These are phyloP conservation scores for Gleditsia sinensis DNA, from an alignment of 306 rosid species.

Conservation along the genomic window DNA sequence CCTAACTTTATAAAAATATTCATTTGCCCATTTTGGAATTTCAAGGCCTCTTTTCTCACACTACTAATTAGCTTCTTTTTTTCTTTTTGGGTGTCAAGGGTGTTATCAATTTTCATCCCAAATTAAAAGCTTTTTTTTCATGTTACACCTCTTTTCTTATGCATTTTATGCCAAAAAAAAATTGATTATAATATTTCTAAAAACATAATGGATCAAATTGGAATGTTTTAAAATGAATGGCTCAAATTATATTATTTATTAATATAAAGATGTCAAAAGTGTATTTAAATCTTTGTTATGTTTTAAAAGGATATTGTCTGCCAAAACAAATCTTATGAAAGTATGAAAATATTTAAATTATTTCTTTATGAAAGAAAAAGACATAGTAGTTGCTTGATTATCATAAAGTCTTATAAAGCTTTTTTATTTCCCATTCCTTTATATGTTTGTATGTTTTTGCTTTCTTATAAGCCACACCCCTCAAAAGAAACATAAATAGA, in stretches of 20 bases:
- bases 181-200: too few relatives aligned
- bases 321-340: neutral
- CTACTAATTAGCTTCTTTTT: neutral
- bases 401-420: conserved; percentile 14
- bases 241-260: too few relatives aligned
- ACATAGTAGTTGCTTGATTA: neutral
- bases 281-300: too few relatives aligned
- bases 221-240: too few relatives aligned
- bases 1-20: conserved; percentile 32
- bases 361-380: neutral
- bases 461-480: conserved; percentile 8
- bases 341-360: neutral
- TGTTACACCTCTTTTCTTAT: too few relatives aligned
- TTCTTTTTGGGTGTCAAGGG: too few relatives aligned
- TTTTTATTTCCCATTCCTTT: neutral
- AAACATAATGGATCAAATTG: too few relatives aligned
- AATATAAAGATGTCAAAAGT: too few relatives aligned
- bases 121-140: too few relatives aligned
- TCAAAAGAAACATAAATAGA: neutral
- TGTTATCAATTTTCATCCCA: too few relatives aligned
- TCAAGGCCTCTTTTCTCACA: neutral
- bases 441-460: neutral
- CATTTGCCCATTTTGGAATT: neutral
- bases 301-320: neutral
- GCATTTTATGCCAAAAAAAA: too few relatives aligned